Base-by-base conservation (phyloP, 768 basidiomycete species). In the Russula compacta region DNA sequence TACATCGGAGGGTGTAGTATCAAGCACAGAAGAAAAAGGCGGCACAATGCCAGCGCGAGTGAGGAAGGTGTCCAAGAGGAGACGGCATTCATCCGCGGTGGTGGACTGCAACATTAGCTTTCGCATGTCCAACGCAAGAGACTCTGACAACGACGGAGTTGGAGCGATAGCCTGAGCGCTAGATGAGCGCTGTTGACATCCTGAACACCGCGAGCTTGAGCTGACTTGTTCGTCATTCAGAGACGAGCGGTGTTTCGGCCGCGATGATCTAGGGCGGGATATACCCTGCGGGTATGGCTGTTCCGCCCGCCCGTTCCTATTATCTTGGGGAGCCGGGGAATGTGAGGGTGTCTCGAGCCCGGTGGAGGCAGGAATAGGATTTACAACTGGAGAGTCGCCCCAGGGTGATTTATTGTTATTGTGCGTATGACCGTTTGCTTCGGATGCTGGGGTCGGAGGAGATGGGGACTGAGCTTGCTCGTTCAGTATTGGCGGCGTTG, bases 1-100 rank as follows among this genome's bases (percentile, higher is more conserved):
- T 38, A 33, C 21, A 48, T 65, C 64, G 11, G 50, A 42, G 12
- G 43, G 44, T 6, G 64, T 44, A 33, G 15, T 36, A n/a, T 58
- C 68, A 47, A 73, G 69, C 29, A 70, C 63, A 36, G 75, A 73
- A 21, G 70, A 21, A 11, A 73, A 56, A 47, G 78, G 24, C 5
- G 33, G 32, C 3, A 21, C 15, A 24, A 65, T 43, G 53, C 66
- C 66, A 2, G 59, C 66, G 9, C 57, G 54, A 12, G 83, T 78
- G 60, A 95, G 75, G 74, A 89, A 87, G 77, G 92, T 88, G 64
- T 91, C 86, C 33, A 92, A 78, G 59, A 95, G 83, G 46, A 94
- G 76, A 53, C 89, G 87, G 69, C 92, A 93, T 75, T 95, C 93
- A 61, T 86, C 84, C 49, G 81, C 87, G 46, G 79, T 83, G 1